Percentiles rank a stretch among this genome's conserved stretches.
These are phyloP conservation scores for Penicillium ochrochloron DNA, from an alignment of 495 filamentous ascomycete genomes.

Conservation along the genomic window DNA sequence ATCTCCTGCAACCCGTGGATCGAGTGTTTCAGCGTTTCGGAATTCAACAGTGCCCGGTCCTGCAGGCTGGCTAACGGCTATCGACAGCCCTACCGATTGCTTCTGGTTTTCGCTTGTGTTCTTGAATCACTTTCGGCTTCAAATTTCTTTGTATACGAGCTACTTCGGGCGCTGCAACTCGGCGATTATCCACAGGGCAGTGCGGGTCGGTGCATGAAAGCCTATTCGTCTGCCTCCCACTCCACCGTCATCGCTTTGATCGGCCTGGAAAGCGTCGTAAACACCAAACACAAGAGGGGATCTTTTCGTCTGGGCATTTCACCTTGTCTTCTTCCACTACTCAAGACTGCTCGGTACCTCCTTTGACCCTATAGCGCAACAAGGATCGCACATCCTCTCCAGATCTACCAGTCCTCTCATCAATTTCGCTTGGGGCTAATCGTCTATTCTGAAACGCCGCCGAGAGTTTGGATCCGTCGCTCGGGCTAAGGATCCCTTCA, in stretches of 20 bases:
- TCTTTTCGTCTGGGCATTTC: slow-evolving; percentile 7
- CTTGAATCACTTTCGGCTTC: slow-evolving; percentile 12
- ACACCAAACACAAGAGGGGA: slow-evolving; percentile 28
- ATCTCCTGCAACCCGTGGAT: slow-evolving; percentile 24
- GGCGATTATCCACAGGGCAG: slow-evolving; percentile 14
- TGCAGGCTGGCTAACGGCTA: neutral
- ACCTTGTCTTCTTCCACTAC: slow-evolving; percentile 8
- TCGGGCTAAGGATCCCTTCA: slow-evolving; percentile 20
- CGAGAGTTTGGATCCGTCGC: slow-evolving; percentile 32
- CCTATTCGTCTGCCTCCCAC: slow-evolving; percentile 31
- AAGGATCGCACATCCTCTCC: neutral
- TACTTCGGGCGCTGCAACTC: slow-evolving; percentile 6
- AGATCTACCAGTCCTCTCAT: slow-evolving; percentile 9
- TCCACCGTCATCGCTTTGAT: slow-evolving; percentile 33
- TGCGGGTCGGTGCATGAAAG: slow-evolving; percentile 26
- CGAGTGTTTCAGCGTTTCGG: slow-evolving; percentile 6
- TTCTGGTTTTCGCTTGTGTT: neutral
- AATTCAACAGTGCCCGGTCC: neutral
- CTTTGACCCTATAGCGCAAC: slow-evolving; percentile 8
- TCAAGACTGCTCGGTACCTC: neutral
- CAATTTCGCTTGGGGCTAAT: slow-evolving; percentile 17
- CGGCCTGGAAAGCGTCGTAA: slow-evolving; percentile 30
- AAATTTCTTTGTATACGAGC: neutral
- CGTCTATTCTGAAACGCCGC: slow-evolving; percentile 37
- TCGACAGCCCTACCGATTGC: neutral